Evolutionary conservation across 2,329 filamentous ascomycete species (phyloP).

Genomic region (Xylariaceae sp.): DNA sequence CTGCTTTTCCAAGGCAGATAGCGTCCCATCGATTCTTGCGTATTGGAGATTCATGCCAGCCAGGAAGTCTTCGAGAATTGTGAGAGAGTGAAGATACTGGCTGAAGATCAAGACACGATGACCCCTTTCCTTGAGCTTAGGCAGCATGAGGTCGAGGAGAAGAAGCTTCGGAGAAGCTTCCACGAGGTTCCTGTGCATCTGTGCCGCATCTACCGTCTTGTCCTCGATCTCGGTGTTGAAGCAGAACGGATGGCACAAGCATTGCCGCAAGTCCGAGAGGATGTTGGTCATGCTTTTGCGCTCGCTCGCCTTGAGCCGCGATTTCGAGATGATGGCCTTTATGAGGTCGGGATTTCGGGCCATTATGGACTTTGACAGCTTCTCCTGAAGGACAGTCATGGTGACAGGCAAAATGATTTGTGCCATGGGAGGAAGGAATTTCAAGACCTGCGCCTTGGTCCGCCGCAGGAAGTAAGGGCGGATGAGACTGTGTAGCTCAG

Average conservation of each 20-base stretch:
- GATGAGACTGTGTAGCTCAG: conserved; percentile 76
- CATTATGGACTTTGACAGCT: conserved; percentile 88
- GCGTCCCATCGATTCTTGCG: conserved; percentile 78
- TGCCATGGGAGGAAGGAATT: conserved; percentile 85
- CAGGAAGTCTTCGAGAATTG: conserved; percentile 89
- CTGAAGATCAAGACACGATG: conserved; percentile 94
- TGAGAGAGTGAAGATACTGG: conserved; percentile 84
- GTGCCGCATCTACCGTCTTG: conserved; percentile 50
- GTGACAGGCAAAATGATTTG: conserved; percentile 95
- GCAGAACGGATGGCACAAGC: conserved; percentile 91
- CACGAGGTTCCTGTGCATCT: conserved; percentile 74
- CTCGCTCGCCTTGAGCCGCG: conserved; percentile 62
- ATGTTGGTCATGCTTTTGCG: conserved; percentile 87
- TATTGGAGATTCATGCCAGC: conserved; percentile 66
- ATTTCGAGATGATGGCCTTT: conserved; percentile 72
- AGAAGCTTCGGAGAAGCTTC: conserved; percentile 89
- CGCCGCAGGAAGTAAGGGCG: conserved; percentile 65
- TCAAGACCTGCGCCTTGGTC: conserved; percentile 85
- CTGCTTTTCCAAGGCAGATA: conserved; percentile 81
- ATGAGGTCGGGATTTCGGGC: conserved; percentile 86
- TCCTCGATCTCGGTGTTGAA: conserved; percentile 92
- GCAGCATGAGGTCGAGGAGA: conserved; percentile 77
- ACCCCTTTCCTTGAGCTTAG: conserved; percentile 76
- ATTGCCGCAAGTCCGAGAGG: conserved; percentile 89
- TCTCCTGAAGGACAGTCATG: conserved; percentile 91